Percentiles rank a stretch among this genome's conserved stretches.
Conservation (phyloP, 1,284 basidiomycete species). For the Fomitiporia mediterranea region DNA sequence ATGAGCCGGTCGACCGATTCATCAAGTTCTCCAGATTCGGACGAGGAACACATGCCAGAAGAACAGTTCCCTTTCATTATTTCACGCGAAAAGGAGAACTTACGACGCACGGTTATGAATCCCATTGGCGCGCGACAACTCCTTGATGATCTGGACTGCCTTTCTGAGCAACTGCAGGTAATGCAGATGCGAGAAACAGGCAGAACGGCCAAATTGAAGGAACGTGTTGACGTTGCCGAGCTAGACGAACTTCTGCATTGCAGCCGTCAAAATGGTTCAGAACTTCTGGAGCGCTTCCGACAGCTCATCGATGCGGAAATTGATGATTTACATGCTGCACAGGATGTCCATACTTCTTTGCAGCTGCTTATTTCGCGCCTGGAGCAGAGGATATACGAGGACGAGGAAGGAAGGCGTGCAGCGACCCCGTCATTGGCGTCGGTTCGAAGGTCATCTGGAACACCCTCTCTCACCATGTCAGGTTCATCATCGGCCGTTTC, state of each 20-base stretch:
- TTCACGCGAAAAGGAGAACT: conserved; percentile 3
- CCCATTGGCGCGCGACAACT: background rate
- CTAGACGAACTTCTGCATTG: conserved; percentile 45
- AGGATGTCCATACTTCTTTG: conserved; percentile 34
- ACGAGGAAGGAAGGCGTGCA: background rate
- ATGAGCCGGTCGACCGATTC: conserved; percentile 40
- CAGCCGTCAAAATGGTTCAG: conserved; percentile 39
- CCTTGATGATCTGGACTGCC: conserved; percentile 1
- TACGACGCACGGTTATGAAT: background rate
- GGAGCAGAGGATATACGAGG: conserved; percentile 20
- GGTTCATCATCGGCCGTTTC: conserved; percentile 10
- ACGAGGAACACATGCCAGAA: background rate
- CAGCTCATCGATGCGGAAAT: conserved; percentile 45
- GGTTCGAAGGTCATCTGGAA: background rate
- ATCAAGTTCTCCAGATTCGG: conserved; percentile 32
- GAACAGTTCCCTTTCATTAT: conserved; percentile 9
- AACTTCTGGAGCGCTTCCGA: conserved; percentile 45
- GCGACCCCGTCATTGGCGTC: conserved; percentile 3
- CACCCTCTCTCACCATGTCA: conserved; percentile 12
- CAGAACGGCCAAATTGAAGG: conserved; percentile 23
- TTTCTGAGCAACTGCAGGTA: conserved; percentile 5
- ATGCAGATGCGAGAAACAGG: conserved; percentile 18
- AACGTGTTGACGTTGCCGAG: conserved; percentile 35
- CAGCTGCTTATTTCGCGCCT: conserved; percentile 6
- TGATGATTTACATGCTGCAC: conserved; percentile 44